Base-by-base conservation (phyloP, 495 filamentous ascomycete species). In the Penicillium riverlandense region DNA sequence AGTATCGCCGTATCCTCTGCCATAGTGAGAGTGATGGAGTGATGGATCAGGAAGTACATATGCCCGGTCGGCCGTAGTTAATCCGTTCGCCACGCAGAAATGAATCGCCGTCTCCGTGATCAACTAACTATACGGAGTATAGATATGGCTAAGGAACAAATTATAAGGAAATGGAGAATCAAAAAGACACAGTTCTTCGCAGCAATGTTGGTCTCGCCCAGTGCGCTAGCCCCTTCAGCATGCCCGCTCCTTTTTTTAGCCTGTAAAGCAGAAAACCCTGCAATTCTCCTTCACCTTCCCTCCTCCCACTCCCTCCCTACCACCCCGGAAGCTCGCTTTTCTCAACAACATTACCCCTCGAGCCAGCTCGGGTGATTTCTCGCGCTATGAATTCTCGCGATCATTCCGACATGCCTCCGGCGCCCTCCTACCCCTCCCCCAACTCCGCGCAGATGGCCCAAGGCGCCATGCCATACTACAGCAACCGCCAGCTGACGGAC, bases 11-110 rank as follows among this genome's bases (percentile, higher is more conserved):
- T 22, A 22, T 22, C 22, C 22, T 4, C 22, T 2, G 22, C 22
- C 22, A 22, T 22, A 22, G 22, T 22, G 22, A 22, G 22, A 22
- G 22, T 6, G 22, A 22, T 4, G 22, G 22, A 22, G 22, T 6
- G 22, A 22, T 22, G 22, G 22, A 22, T 22, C 22, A 22, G 22
- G 22, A 22, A 22, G 22, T 22, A 22, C 22, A 22, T 22, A 22
- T 2, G 22, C 22, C 22, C 22, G 22, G 22, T 22, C 22, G 22
- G 22, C 22, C 22, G 22, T 22, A 69, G 59, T 71, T 71, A 71
- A 71, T 71, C 68, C 68, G 67, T 55, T 58, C 55, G 55, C 58
- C 60, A 65, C 68, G 68, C 68, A 71, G 68, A 71, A 71, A 71
- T 60, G 58, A 71, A 71, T 68, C 57, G 62, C 68, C 67, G 62